Evolutionary conservation across 1,139 yeast species (phyloP), one percentile per base, ranked within the genome.

Genomic region (Yamadazyma pseudoaaseri): DNA sequence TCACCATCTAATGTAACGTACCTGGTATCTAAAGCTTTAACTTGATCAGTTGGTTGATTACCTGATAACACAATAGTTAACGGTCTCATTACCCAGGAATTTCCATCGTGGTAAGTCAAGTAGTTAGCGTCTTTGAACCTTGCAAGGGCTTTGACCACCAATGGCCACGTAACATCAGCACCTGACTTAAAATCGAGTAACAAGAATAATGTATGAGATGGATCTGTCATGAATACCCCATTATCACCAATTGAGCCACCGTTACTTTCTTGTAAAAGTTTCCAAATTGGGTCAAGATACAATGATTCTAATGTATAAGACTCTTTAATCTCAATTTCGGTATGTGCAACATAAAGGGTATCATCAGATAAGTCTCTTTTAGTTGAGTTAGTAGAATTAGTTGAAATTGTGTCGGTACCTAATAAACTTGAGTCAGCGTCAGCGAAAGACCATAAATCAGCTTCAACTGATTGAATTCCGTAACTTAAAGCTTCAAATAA

Each of bases 391-490:
- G 58, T 39, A 11, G 42, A 46, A 12, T 58, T 49, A 5, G 65
- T 56, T 21, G 60, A 46, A 24, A 47, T 49, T 20, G 54, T 45
- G 16, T 45, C 37, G n/a, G 29, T 16, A 7, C 21, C 21, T 18
- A 10, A 7, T 18, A 7, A 7, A 6, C 6, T 6, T 8, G 25
- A 22, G 12, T 11, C 25, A 6, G 47, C 51, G 14, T 54, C 43
- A 3, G 66, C 60, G 29, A 67, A 65, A 26, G 60, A 55, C 87
- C 86, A 83, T 26, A 81, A 73, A 52, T 83, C 92, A 11, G 85
- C 84, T 54, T 83, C 92, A 6, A 82, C 70, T 32, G 85, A 76
- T 33, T 67, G 67, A 17, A 76, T 70, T 1, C 90, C 92, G 20
- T 60, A 54, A 8, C 66, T 58, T 26, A 82, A 54, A 0, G 87